Evolutionary conservation across 129 eudicot species (phyloP).

Genomic region (Ambrosia trifida): DNA sequence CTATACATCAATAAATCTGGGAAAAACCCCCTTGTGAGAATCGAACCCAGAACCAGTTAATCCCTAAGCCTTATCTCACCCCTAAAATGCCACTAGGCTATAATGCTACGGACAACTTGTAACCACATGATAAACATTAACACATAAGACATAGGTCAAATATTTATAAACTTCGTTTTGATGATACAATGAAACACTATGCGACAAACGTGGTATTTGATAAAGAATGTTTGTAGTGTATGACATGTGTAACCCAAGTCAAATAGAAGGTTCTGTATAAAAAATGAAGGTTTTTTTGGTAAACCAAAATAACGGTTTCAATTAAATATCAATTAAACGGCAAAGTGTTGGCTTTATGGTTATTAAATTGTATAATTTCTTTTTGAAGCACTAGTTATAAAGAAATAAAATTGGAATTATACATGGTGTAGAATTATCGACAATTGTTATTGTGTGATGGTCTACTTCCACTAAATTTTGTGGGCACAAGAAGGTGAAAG

Average conservation of each 20-base stretch:
- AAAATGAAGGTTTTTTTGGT: slow-evolving; percentile 14
- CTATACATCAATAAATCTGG: too few species aligned
- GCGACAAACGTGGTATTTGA: neutral
- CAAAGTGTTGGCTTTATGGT: slow-evolving; percentile 19
- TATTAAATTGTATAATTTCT: slow-evolving; percentile 23
- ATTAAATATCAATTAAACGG: slow-evolving; percentile 14
- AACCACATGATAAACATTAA: neutral
- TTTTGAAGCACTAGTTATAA: slow-evolving; percentile 32
- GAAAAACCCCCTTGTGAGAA: too few species aligned
- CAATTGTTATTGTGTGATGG: slow-evolving; percentile 32
- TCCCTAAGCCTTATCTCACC: too few species aligned
- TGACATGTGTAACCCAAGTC: slow-evolving; percentile 33
- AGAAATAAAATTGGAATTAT: slow-evolving; percentile 29
- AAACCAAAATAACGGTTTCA: neutral
- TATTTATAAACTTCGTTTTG: neutral
- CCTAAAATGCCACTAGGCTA: too few species aligned
- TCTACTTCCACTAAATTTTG: slow-evolving; percentile 32
- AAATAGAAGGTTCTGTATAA: slow-evolving; percentile 5
- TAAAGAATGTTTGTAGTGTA: slow-evolving; percentile 13
- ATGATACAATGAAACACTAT: slow-evolving; percentile 17
- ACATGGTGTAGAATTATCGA: slow-evolving; percentile 37
- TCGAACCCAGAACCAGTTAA: too few species aligned
- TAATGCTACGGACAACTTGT: neutral
- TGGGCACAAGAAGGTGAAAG: slow-evolving; percentile 26
- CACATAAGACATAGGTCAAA: slow-evolving; percentile 3